A percentile compares a stretch with the other conserved stretches of the same genome.
phyloP scores from a whole-genome alignment of 2,329 filamentous ascomycete genomes.

The Cladophialophora yegresii region DNA sequence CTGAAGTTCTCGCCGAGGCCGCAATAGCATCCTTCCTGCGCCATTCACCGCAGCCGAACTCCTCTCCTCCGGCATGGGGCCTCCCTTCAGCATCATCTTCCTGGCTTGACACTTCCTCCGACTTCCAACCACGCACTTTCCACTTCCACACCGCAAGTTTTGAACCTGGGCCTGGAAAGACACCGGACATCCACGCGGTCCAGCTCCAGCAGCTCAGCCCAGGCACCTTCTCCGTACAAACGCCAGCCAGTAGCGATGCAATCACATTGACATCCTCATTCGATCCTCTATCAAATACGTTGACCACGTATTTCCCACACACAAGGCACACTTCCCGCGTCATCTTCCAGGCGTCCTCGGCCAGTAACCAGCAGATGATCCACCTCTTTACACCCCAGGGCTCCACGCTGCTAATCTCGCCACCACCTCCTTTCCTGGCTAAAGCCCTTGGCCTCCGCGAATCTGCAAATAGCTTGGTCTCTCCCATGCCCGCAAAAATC shows the following conservation, averaged over 20 bases:
- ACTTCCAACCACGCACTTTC: constrained; percentile 36
- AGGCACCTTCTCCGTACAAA: constrained; percentile 52
- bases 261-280: constrained; percentile 53
- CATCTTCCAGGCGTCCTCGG: constrained; percentile 47
- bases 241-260: constrained; percentile 44
- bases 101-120: constrained; percentile 33
- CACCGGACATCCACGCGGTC: constrained; percentile 42
- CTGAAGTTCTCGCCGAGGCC: constrained; percentile 82
- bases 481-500: constrained; percentile 98
- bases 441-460: constrained; percentile 85
- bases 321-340: constrained; percentile 79
- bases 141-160: constrained; percentile 33
- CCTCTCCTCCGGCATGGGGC: not conserved
- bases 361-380: constrained; percentile 47
- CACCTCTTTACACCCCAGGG: constrained; percentile 73
- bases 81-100: constrained; percentile 19
- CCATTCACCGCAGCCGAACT: constrained; percentile 13
- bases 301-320: constrained; percentile 78
- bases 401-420: constrained; percentile 59
- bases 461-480: constrained; percentile 75
- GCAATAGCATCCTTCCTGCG: constrained; percentile 70
- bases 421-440: constrained; percentile 74
- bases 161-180: constrained; percentile 31
- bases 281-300: constrained; percentile 48
- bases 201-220: constrained; percentile 55